phyloP scores from a whole-genome alignment of 768 basidiomycete species.

The Lactarius quietus region DNA sequence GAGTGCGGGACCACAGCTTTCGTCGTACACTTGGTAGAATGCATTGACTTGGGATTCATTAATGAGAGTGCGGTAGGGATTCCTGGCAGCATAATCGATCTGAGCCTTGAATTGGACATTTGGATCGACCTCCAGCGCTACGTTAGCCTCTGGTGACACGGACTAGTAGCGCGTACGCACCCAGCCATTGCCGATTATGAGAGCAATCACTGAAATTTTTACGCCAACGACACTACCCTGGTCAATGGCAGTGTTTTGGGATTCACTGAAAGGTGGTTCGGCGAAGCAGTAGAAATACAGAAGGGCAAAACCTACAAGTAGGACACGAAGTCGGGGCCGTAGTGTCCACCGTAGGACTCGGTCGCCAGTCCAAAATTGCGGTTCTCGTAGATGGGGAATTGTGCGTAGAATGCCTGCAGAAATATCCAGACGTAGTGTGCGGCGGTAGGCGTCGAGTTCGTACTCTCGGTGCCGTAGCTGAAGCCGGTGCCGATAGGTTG shows the following conservation, averaged over 20 bases:
- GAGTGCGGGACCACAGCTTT: slow-evolving; percentile 45
- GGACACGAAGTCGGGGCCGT: slow-evolving; percentile 25
- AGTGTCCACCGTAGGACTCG: no score
- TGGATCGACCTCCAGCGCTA: slow-evolving; percentile 10
- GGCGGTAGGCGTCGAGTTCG: no score
- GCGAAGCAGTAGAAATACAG: not conserved
- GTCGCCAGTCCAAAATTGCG: no score
- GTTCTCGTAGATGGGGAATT: no score
- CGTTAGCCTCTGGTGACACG: slow-evolving; percentile 32
- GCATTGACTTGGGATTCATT: not conserved
- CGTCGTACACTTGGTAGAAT: not conserved
- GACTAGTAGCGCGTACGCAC: no score
- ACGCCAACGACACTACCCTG: slow-evolving; percentile 35
- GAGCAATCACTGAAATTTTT: no score
- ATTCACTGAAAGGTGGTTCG: slow-evolving; percentile 30
- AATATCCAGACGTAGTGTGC: no score
- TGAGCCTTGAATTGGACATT: slow-evolving; percentile 49
- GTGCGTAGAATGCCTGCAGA: no score
- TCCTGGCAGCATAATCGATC: slow-evolving; percentile 44
- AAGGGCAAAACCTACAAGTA: not conserved
- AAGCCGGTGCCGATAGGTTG: no score
- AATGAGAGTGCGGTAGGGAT: slow-evolving; percentile 31
- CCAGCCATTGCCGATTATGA: no score
- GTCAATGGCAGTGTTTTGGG: slow-evolving; percentile 51
- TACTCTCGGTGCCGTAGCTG: no score